phyloP scores from a whole-genome alignment of 768 basidiomycete genomes.

The Naganishia vaughanmartiniae region DNA sequence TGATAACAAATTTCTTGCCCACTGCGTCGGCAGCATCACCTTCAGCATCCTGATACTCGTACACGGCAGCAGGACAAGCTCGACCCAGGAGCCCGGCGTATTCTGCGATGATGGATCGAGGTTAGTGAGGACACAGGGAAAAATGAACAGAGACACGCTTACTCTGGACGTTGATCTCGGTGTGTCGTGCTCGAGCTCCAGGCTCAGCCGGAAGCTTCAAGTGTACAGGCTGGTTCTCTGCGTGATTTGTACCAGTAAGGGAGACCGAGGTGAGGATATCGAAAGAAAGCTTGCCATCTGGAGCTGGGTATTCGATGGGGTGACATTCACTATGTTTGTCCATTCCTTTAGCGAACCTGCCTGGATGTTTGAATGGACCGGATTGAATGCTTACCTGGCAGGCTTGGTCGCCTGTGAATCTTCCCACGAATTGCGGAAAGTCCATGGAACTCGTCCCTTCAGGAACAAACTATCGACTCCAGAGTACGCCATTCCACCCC shows the following conservation, averaged over 20 bases:
- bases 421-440: slow-evolving; percentile 66
- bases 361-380: slow-evolving; percentile 9
- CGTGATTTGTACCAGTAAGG: slow-evolving; percentile 90
- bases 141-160: slow-evolving; percentile 14
- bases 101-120: slow-evolving; percentile 54
- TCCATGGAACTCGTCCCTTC: slow-evolving; percentile 86
- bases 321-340: slow-evolving; percentile 57
- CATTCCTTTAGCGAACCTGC: neutral
- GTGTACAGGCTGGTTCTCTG: slow-evolving; percentile 93
- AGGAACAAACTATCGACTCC: slow-evolving; percentile 82
- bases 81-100: slow-evolving; percentile 84
- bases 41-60: slow-evolving; percentile 86
- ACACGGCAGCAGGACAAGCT: slow-evolving; percentile 92
- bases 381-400: slow-evolving; percentile 54
- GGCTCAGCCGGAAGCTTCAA: slow-evolving; percentile 64
- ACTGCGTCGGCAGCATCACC: slow-evolving; percentile 61
- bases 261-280: slow-evolving; percentile 87
- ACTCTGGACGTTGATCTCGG: slow-evolving; percentile 61
- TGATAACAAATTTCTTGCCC: slow-evolving; percentile 89
- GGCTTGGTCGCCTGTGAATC: slow-evolving; percentile 71
- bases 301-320: slow-evolving; percentile 80
- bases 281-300: slow-evolving; percentile 84
- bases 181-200: slow-evolving; percentile 64
- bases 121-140: neutral
- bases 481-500: slow-evolving; percentile 83